Percentiles rank a stretch among this genome's conserved stretches.
phyloP scores from a whole-genome alignment of 140 eudicot species.

The Oenanthe javanica region DNA sequence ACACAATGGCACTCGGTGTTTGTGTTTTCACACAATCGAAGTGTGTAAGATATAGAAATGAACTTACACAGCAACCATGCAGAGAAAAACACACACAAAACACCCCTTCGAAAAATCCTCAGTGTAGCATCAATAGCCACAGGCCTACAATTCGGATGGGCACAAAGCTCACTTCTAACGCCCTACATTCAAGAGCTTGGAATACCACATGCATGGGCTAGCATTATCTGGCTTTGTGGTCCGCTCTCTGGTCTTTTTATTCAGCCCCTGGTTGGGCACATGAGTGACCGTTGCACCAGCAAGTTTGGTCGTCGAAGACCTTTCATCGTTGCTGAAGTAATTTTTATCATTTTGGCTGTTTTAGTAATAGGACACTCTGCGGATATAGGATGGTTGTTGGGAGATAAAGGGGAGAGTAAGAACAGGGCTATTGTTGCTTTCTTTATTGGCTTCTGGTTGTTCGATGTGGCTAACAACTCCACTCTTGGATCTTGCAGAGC shows the following conservation, averaged over 20 bases:
- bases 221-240: constrained; percentile 89
- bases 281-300: constrained; percentile 77
- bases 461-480: constrained; percentile 87
- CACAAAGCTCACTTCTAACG: constrained; percentile 69
- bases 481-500: constrained; percentile 98
- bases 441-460: constrained; percentile 86
- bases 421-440: constrained; percentile 51
- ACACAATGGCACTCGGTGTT: not conserved
- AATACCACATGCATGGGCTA: constrained; percentile 82
- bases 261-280: constrained; percentile 78
- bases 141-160: constrained; percentile 97
- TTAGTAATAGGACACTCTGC: constrained; percentile 60
- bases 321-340: constrained; percentile 57
- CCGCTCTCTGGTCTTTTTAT: constrained; percentile 85
- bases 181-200: constrained; percentile 90
- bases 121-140: constrained; percentile 79
- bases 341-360: constrained; percentile 47
- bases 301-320: constrained; percentile 80
- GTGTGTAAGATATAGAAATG: not conserved
- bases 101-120: constrained; percentile 39
- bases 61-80: not conserved
- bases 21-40: not conserved
- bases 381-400: constrained; percentile 67
- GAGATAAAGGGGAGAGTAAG: constrained; percentile 51
- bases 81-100: constrained; percentile 14